Evolutionary conservation across 1,284 basidiomycete genomes (phyloP), one percentile per base, ranked within the genome.

Genomic region (Hemileia vastatrix): DNA sequence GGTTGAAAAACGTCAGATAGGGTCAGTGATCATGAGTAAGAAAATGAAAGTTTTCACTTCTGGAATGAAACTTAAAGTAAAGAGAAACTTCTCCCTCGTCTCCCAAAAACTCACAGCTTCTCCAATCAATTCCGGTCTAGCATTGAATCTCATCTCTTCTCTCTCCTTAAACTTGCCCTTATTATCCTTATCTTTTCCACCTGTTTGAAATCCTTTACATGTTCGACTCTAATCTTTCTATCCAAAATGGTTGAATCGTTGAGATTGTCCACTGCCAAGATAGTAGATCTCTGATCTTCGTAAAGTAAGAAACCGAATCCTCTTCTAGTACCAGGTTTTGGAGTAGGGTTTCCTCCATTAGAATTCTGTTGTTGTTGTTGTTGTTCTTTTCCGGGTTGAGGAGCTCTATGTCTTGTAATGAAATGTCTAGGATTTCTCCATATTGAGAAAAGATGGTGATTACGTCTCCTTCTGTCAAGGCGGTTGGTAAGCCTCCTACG

Each of bases 231-330:
- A n/a, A n/a, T n/a, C n/a, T n/a, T n/a, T n/a, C 71, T 61, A 0
- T 70, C 72, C 11, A 75, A 58, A 43, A 75, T 67, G 54, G 67
- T 63, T n/a, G 72, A 67, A 4, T 72, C 73, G 40, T 75, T 75
- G 44, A 75, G 53, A 40, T 75, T 75, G 55, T 75, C 73, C 9
- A 75, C 73, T 2, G 73, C 73, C 5, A 75, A 62, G 11, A 75
- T 65, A 4, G 73, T 75, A 15, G 71, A 72, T 9, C 72, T 57
- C 55, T 75, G 73, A 63, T 75, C 72, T 58, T 74, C 65, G 62
- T 74, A 75, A 68, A 75, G 71, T 19, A 75, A 56, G 51, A 75
- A 75, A 13, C 73, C 73, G 55, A 75, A 75, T 1, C 73, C 73
- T n/a, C 72, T 54, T 61, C 57, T 19, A 33, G 63, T 61, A 32